Evolutionary conservation across 805 yeast species (phyloP), one percentile per base, ranked within the genome.

Genomic region (Candida montana): DNA sequence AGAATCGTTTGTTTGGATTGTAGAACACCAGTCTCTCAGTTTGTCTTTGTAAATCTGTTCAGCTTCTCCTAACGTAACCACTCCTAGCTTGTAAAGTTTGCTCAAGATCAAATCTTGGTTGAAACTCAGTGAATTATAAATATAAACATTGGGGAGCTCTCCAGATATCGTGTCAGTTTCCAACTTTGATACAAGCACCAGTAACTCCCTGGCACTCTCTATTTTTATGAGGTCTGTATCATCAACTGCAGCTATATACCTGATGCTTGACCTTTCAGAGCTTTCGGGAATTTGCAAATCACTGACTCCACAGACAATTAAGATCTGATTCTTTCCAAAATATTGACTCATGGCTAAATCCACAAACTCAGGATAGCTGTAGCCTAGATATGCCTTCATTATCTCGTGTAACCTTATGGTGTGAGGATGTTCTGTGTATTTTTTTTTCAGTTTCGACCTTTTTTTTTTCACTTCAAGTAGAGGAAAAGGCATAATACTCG

Each of bases 191-290:
- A 20, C 38, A 17, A 41, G 35, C 1, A 43, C 48, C 8, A 47
- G 12, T 16, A 52, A 31, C 5, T 35, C 28, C 19, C 26, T 26
- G 5, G 35, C 10, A 1, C 33, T 15, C 1, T 28, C n/a, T 5
- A 48, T 7, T 8, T 44, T 40, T 3, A 50, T 31, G 5, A 50
- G 15, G 5, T 40, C 31, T 10, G 44, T 28, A 11, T 33, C 10
- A 2, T 27, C 32, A 4, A 40, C 19, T 3, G 21, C 7, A 7
- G 31, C 20, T 8, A 51, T 37, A 26, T 44, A 53, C 17, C n/a
- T 3, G 1, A 51, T 38, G 1, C 41, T 40, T 6, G 55, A 48
- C 26, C 55, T 45, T 29, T 35, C 23, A 6, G 20, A 5, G 1
- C 32, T 40, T 9, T 37, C 7, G 12, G 45, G 41, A 11, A 51